Base-by-base conservation (phyloP, 768 basidiomycete species). In the Hebeloma cylindrosporum region DNA sequence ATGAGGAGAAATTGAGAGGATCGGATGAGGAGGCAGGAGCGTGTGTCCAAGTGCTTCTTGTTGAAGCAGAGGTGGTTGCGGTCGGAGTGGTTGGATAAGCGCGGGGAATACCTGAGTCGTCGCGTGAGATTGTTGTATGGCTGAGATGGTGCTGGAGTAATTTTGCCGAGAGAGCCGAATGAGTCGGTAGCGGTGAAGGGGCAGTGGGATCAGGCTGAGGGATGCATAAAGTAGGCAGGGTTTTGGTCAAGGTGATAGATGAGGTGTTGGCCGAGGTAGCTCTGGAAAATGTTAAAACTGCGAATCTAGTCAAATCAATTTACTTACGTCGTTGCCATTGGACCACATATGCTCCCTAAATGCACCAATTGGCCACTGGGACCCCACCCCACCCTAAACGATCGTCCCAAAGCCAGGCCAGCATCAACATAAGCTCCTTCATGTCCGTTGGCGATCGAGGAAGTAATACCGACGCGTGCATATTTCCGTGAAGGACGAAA, bases 351-450 rank as follows among this genome's bases (percentile, higher is more conserved):
- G 37, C 72, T 72, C n/a, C 91, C 93, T 8, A 86, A 62, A 63
- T 91, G 85, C 8, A 83, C 83, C 5, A 97, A 60, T 28, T 71
- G 73, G 0, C 92, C 92, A 27, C 79, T 76, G 1, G 88, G 85
- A 14, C 94, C 91, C 92, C 93, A 98, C 3, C 90, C 83, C 2
- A 87, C 90, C 45, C 93, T 77, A 64, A 93, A 96, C 9, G 88
- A 90, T 13, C 92, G 79, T 9, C 93, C 93, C 44, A 93, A 69
- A 1, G 87, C 78, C 26, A 97, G 70, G 0, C 93, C 94, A 11
- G 90, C 88, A 64, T 99, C 95, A 8, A 81, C 70, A 32, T 82
- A 67, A 21, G 76, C 71, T 3, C 74, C 78, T 62, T 95, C 93
- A 32, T 72, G 69, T 4, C 79, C 84, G 25, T 69, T 70, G 1